Percentiles rank a stretch among this genome's conserved stretches.
Evolutionary conservation across 2,329 filamentous ascomycete species (phyloP).

Genomic region (Coleophoma cylindrospora): DNA sequence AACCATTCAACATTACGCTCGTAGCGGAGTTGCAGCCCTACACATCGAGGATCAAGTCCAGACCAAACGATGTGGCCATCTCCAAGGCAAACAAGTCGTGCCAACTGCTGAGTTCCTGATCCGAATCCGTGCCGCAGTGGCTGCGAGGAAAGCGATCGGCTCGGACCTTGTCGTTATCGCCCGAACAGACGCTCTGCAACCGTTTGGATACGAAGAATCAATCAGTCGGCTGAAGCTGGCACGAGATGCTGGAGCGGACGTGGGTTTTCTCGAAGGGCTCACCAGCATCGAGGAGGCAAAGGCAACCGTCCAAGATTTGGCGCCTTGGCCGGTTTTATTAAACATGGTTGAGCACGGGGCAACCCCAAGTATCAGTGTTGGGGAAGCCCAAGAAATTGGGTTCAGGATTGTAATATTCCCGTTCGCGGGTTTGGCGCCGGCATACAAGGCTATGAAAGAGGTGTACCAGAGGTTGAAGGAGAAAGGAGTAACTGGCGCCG

Average conservation of each 20-base stretch:
- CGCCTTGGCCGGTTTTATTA: slow-evolving; percentile 43
- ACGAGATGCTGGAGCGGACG: slow-evolving; percentile 49
- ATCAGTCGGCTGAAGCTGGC: slow-evolving; percentile 37
- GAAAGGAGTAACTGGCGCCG: slow-evolving; percentile 29
- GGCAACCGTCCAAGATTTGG: slow-evolving; percentile 42
- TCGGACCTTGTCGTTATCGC: slow-evolving; percentile 60
- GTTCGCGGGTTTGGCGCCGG: slow-evolving; percentile 40
- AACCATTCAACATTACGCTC: slow-evolving; percentile 44
- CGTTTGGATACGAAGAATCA: slow-evolving; percentile 51
- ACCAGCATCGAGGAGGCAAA: slow-evolving; percentile 39
- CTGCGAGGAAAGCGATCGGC: slow-evolving; percentile 40
- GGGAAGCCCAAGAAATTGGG: slow-evolving; percentile 47
- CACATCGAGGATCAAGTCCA: slow-evolving; percentile 60
- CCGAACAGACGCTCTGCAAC: slow-evolving; percentile 55
- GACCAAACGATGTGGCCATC: slow-evolving; percentile 60
- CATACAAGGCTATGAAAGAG: slow-evolving; percentile 34
- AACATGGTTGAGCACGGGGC: slow-evolving; percentile 52
- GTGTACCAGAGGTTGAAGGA: slow-evolving; percentile 31
- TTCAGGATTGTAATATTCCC: slow-evolving; percentile 55
- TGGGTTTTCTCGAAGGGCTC: slow-evolving; percentile 54
- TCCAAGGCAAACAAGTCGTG: slow-evolving; percentile 56
- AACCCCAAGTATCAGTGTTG: slow-evolving; percentile 44
- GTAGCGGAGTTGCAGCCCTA: slow-evolving; percentile 49
- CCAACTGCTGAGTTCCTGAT: slow-evolving; percentile 34
- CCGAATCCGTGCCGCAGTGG: slow-evolving; percentile 49